Percentiles rank a stretch among this genome's conserved stretches.
phyloP scores from a whole-genome alignment of 2,329 filamentous ascomycete genomes.

The Colletotrichum sp. region DNA sequence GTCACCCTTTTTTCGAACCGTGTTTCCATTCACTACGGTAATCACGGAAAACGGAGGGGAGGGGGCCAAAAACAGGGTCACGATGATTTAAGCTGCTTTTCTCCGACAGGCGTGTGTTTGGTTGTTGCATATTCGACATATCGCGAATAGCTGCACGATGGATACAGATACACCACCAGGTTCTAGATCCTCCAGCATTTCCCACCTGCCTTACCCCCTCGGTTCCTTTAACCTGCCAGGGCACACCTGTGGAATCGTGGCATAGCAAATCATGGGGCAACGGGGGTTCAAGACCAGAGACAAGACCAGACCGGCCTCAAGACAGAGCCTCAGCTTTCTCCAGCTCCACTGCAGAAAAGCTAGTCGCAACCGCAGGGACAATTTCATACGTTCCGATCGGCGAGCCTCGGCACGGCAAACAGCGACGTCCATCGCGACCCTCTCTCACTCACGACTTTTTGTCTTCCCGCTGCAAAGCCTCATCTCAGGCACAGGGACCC shows the following conservation, averaged over 20 bases:
- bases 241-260: neutral
- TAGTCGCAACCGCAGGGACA: neutral
- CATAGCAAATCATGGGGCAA: neutral
- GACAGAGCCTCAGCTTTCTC: neutral
- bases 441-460: neutral
- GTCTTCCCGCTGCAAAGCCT: neutral
- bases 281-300: neutral
- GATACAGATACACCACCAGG: neutral
- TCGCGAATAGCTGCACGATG: neutral
- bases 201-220: neutral
- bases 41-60: neutral
- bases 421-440: neutral
- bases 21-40: neutral
- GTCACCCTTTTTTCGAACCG: neutral
- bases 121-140: neutral
- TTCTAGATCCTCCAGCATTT: neutral
- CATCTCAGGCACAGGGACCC: neutral
- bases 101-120: neutral
- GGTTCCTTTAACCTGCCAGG: neutral
- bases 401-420: neutral
- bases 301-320: neutral
- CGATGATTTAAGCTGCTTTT: neutral
- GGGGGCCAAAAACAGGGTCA: neutral
- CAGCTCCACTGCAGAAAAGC: neutral
- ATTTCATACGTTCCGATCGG: neutral